phyloP scores from a whole-genome alignment of 1,284 basidiomycete species.

The Marasmius oreades region DNA sequence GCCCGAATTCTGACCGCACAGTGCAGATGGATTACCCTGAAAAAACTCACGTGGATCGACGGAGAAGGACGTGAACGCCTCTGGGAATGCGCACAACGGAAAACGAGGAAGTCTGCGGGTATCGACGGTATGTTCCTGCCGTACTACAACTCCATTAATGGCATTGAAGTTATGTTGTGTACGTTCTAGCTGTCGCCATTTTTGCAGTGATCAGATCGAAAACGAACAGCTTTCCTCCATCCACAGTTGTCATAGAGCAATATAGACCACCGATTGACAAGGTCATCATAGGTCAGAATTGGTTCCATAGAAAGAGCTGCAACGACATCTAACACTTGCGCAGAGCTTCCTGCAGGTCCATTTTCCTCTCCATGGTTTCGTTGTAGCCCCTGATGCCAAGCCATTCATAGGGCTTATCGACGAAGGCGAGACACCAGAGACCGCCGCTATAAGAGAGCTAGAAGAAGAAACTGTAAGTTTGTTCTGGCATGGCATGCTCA shows the following conservation, averaged over 20 bases:
- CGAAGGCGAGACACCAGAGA: constrained; percentile 70
- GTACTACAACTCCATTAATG: background rate
- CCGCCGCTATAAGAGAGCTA: constrained; percentile 81
- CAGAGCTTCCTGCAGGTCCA: constrained; percentile 80
- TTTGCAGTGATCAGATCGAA: constrained; percentile 76
- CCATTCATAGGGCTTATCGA: constrained; percentile 70
- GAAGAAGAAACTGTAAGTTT: constrained; percentile 73
- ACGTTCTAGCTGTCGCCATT: constrained; percentile 70
- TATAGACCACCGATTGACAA: constrained; percentile 80
- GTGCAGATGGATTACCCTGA: constrained; percentile 69
- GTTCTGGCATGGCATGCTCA: background rate
- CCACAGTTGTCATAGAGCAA: constrained; percentile 86
- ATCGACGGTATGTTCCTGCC: constrained; percentile 64
- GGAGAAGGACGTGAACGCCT: constrained; percentile 68
- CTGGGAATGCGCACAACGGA: constrained; percentile 87
- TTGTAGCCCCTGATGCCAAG: background rate
- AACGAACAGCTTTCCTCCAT: constrained; percentile 60
- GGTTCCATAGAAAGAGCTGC: background rate
- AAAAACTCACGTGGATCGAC: constrained; percentile 74
- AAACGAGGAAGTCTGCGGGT: constrained; percentile 67
- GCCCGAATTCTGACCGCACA: background rate
- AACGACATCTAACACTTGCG: constrained; percentile 1
- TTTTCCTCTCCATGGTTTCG: background rate
- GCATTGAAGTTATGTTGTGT: background rate
- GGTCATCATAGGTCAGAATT: constrained; percentile 61